phyloP scores from a whole-genome alignment of 768 basidiomycete species.

The Amanita exitialis region DNA sequence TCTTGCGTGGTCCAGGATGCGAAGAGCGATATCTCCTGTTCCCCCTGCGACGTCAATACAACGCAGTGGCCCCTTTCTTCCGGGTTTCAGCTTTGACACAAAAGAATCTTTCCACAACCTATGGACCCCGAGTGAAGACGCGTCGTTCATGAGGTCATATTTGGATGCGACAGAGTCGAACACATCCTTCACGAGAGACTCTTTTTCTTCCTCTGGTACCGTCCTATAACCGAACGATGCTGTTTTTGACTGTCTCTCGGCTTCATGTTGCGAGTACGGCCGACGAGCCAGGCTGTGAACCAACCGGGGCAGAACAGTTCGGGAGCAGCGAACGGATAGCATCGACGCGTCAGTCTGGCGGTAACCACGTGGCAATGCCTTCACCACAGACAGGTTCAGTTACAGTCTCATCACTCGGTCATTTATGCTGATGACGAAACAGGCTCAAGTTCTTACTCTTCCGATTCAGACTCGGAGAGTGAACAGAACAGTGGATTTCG shows the following conservation, averaged over 20 bases:
- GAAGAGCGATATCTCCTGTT: slow-evolving; percentile 93
- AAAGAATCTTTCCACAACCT: slow-evolving; percentile 95
- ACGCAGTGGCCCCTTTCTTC: slow-evolving; percentile 59
- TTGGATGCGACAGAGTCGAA: slow-evolving; percentile 93
- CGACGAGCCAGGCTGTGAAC: background rate
- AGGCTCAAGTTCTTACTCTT: slow-evolving; percentile 15
- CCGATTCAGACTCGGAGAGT: slow-evolving; percentile 18
- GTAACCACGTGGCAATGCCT: no score
- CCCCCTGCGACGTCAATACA: slow-evolving; percentile 97
- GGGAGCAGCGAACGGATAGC: background rate
- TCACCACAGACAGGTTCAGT: background rate
- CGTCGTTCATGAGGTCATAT: slow-evolving; percentile 99
- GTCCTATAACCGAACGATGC: slow-evolving; percentile 92
- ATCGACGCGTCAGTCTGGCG: no score
- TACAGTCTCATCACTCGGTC: background rate
- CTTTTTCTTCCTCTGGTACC: slow-evolving; percentile 80
- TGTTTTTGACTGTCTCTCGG: slow-evolving; percentile 27
- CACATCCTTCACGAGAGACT: slow-evolving; percentile 82
- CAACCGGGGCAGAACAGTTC: background rate
- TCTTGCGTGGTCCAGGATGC: slow-evolving; percentile 84
- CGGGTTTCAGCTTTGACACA: slow-evolving; percentile 66
- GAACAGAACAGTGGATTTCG: slow-evolving; percentile 29
- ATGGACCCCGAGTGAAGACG: slow-evolving; percentile 94
- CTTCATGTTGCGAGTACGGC: background rate
- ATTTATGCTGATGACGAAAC: background rate